Evolutionary conservation across 2,329 filamentous ascomycete species (phyloP), one percentile per base, ranked within the genome.

Genomic region (Drechslerella coelobrocha): DNA sequence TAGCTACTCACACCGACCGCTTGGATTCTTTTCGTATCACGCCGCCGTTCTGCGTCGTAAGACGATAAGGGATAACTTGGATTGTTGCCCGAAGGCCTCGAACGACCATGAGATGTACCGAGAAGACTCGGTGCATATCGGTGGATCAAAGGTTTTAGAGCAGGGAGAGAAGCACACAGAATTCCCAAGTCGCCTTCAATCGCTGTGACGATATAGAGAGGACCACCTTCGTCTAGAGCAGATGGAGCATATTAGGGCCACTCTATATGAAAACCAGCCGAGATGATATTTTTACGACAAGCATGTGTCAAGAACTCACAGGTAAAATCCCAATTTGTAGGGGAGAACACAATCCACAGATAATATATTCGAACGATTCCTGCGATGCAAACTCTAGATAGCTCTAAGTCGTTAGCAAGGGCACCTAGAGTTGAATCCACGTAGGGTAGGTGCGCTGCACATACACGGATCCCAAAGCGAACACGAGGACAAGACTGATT

Each of bases 281-380:
- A 48, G 23, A 21, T 21, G 5, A 3, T 4, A 23, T 19, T 12
- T 45, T 59, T 50, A 14, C 23, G 55, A 29, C n/a, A 29, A 24
- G 8, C n/a, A 34, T 47, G 7, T 59, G 41, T n/a, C n/a, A 24
- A 2, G 39, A 14, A 47, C 68, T 29, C 60, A 72, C 68, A 72
- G 2, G 68, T 72, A 31, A 72, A 63, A 14, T 72, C 68, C 53
- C 55, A 72, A 19, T 72, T 63, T 3, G 45, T 63, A 27, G 56
- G 60, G 8, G 51, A 56, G 52, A 69, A 69, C 10, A 69, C 65
- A 14, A 69, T 26, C 65, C 65, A 69, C 29, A 69, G 26, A 48
- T 73, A 73, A 39, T 73, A 73, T 48, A 73, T 68, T 31, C 69
- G 52, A 1, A 73, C 47, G n/a, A 73, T 48, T 8, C 69, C 69